Conservation (phyloP, 2,329 filamentous ascomycete genomes). For the Arthrobotrys musiformis region DNA sequence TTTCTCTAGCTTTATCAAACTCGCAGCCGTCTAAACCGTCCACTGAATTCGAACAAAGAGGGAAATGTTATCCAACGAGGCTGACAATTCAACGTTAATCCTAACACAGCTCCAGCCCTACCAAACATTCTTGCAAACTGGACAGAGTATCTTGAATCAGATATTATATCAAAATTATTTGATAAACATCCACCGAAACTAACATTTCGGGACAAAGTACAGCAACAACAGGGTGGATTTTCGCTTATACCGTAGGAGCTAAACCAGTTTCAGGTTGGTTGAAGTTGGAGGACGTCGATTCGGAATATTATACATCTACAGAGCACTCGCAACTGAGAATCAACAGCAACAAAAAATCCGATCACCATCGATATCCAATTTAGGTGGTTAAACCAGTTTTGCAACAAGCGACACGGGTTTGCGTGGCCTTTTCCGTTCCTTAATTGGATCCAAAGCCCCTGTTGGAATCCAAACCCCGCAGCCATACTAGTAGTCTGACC, state of each 20-base stretch:
- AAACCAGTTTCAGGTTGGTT: neutral
- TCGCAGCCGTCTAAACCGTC: neutral
- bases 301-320: too few relatives aligned
- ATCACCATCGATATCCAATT: neutral
- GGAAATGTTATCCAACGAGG: neutral
- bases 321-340: neutral
- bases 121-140: neutral
- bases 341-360: neutral
- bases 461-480: neutral
- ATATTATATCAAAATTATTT: neutral
- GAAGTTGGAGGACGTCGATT: neutral
- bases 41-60: neutral
- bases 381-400: neutral
- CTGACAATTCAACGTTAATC: neutral
- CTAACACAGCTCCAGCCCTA: neutral
- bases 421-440: constrained; percentile 27
- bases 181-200: neutral
- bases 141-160: constrained; percentile 22
- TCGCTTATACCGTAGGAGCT: neutral
- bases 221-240: neutral
- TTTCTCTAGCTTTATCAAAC: neutral
- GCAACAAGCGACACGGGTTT: constrained; percentile 22
- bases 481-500: constrained; percentile 5
- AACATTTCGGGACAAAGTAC: neutral
- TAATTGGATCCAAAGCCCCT: neutral